Conservation (phyloP, 2,329 filamentous ascomycete species). For the Colletotrichum agaves region DNA sequence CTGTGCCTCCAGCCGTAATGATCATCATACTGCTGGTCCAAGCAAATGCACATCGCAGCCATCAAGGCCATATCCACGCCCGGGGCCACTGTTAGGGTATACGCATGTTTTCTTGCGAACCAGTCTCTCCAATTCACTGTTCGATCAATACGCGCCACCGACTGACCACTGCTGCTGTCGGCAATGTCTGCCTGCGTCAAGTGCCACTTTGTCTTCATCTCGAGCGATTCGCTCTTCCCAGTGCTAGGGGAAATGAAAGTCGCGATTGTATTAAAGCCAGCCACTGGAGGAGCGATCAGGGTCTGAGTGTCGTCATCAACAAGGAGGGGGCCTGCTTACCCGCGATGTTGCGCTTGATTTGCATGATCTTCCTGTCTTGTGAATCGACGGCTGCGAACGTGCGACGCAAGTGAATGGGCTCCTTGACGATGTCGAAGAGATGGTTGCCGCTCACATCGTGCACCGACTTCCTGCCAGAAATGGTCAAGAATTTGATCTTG, state of each 20-base stretch:
- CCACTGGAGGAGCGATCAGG: slow-evolving; percentile 49
- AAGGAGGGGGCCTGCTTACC: not conserved
- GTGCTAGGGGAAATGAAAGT: slow-evolving; percentile 63
- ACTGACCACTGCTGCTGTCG: slow-evolving; percentile 58
- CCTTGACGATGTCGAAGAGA: slow-evolving; percentile 68
- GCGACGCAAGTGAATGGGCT: slow-evolving; percentile 60
- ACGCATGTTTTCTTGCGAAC: slow-evolving; percentile 71
- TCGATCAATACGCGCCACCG: slow-evolving; percentile 69
- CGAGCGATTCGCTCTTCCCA: slow-evolving; percentile 57
- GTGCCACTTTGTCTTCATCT: slow-evolving; percentile 71
- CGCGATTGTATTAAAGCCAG: slow-evolving; percentile 64
- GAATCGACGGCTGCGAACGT: slow-evolving; percentile 62
- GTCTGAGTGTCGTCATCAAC: not conserved
- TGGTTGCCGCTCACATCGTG: slow-evolving; percentile 62
- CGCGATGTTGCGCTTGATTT: slow-evolving; percentile 59
- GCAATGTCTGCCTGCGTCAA: slow-evolving; percentile 68
- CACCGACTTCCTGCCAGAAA: slow-evolving; percentile 67
- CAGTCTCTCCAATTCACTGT: slow-evolving; percentile 67
- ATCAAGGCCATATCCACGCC: slow-evolving; percentile 74
- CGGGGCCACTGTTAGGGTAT: slow-evolving; percentile 71
- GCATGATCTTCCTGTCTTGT: slow-evolving; percentile 58
- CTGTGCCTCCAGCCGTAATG: not conserved
- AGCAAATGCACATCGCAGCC: slow-evolving; percentile 72
- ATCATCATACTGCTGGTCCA: slow-evolving; percentile 71
- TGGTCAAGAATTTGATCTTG: slow-evolving; percentile 62